Percentiles rank a stretch among this genome's conserved stretches.
phyloP scores from a whole-genome alignment of 2,329 filamentous ascomycete genomes.

The Aspergillus awamori region DNA sequence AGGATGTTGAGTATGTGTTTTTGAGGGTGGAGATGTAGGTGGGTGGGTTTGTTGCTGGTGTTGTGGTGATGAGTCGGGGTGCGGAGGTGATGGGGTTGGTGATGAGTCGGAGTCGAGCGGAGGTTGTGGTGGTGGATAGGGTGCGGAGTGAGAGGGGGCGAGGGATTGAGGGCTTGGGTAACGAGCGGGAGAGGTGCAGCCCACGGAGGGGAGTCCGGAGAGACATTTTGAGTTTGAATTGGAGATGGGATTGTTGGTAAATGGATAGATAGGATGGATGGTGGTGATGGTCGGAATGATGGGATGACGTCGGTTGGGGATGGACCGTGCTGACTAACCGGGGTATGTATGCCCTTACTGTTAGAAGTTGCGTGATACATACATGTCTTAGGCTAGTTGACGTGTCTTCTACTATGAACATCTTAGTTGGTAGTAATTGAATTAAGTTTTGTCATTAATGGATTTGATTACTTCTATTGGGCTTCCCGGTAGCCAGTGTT shows the following conservation, averaged over 20 bases:
- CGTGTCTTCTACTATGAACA: no score
- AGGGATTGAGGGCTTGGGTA: neutral
- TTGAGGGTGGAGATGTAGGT: neutral
- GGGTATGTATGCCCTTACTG: no score
- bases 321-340: no score
- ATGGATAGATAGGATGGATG: neutral
- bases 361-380: no score
- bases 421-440: no score
- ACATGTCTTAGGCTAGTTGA: no score
- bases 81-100: neutral
- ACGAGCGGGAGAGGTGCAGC: neutral
- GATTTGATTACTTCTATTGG: no score
- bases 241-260: neutral
- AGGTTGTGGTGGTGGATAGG: neutral
- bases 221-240: neutral
- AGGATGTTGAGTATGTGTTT: conserved; percentile 11
- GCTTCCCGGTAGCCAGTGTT: no score
- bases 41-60: neutral
- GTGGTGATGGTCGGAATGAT: neutral
- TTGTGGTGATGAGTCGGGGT: neutral
- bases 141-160: neutral
- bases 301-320: neutral
- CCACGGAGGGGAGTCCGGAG: neutral
- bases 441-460: no score
- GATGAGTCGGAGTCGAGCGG: neutral